Evolutionary conservation across 306 rosid species (phyloP).

Genomic region (Castanopsis chinensis): DNA sequence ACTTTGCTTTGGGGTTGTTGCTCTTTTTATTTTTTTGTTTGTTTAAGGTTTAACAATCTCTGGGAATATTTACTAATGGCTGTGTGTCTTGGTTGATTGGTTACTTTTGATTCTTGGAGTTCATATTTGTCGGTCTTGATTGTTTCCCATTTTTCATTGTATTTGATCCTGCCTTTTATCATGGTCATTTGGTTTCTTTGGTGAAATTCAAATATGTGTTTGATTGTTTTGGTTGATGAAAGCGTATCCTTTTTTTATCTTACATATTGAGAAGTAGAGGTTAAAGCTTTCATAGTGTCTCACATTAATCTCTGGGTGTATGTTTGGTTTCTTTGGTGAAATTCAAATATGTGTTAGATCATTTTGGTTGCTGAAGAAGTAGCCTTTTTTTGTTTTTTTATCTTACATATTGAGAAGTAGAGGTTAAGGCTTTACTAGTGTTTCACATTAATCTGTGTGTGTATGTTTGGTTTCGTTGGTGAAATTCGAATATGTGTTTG

Average conservation of each 20-base stretch:
- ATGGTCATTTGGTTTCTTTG: neutral
- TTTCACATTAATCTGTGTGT: neutral
- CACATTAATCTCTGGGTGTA: neutral
- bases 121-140: neutral
- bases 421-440: neutral
- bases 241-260: neutral
- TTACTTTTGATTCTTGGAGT: too few relatives aligned
- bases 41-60: neutral
- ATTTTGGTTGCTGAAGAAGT: neutral
- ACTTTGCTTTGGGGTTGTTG: neutral
- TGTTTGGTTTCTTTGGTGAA: neutral
- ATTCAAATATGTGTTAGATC: neutral
- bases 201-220: neutral
- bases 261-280: neutral
- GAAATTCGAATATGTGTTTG: neutral
- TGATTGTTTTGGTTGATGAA: neutral
- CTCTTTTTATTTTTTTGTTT: neutral
- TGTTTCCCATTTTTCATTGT: neutral
- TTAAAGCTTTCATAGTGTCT: neutral
- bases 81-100: neutral
- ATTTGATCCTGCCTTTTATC: neutral
- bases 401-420: neutral
- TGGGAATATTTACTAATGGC: neutral
- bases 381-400: too few relatives aligned
- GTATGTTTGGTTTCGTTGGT: neutral